Percentiles rank a stretch among this genome's conserved stretches.
Conservation (phyloP, 345 rosid genomes). For the Hibiscus syriacus region DNA sequence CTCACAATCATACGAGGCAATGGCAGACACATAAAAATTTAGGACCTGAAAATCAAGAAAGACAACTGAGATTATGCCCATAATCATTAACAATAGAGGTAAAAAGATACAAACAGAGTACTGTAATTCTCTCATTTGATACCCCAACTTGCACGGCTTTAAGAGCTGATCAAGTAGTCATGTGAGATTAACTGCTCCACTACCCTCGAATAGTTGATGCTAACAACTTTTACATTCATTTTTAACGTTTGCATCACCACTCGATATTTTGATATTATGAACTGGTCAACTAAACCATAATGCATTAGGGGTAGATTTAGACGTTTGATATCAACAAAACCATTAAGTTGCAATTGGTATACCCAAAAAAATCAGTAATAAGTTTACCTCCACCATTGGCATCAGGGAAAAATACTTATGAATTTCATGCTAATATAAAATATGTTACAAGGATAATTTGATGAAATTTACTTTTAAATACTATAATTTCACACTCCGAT, state of each 20-base stretch:
- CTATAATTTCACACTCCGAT: too few species aligned
- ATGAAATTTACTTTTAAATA: too few species aligned
- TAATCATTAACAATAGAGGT: background rate
- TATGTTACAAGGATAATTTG: too few species aligned
- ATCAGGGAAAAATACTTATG: too few species aligned
- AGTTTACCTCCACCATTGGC: too few species aligned
- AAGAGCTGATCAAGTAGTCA: background rate
- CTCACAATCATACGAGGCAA: constrained; percentile 8
- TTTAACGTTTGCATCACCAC: background rate
- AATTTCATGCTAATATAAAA: too few species aligned
- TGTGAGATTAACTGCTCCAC: background rate
- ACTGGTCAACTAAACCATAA: background rate
- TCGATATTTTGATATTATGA: background rate
- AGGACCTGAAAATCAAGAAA: background rate
- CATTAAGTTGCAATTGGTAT: too few species aligned
- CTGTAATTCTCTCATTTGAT: background rate
- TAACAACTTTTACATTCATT: background rate
- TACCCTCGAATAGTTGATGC: background rate
- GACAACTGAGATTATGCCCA: background rate
- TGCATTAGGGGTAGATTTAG: background rate
- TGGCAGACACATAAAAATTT: constrained; percentile 9
- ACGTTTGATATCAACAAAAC: constrained; percentile 3
- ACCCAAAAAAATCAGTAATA: too few species aligned
- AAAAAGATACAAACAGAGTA: background rate
- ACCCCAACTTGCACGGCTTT: background rate